A percentile compares a stretch with the other conserved stretches of the same genome.
Conservation (phyloP, 495 filamentous ascomycete species). For the Podospora didyma region DNA sequence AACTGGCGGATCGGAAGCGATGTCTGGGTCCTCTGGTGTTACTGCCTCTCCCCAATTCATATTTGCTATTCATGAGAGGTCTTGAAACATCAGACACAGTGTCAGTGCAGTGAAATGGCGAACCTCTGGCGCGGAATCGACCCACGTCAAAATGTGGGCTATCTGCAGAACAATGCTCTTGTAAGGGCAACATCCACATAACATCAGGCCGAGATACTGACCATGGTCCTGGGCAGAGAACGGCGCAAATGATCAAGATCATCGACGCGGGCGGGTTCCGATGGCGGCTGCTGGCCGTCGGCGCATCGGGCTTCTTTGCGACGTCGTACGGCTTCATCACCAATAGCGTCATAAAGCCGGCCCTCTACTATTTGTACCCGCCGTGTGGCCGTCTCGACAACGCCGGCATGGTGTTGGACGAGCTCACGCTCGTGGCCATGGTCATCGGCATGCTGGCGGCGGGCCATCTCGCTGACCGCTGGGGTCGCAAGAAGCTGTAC, state of each 20-base stretch:
- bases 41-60: too few relatives aligned
- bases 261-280: slow-evolving; percentile 19
- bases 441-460: slow-evolving; percentile 54
- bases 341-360: slow-evolving; percentile 55
- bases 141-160: too few relatives aligned
- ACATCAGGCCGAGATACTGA: too few relatives aligned
- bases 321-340: slow-evolving; percentile 50
- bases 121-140: too few relatives aligned
- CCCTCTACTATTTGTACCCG: slow-evolving; percentile 57
- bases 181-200: too few relatives aligned
- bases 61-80: too few relatives aligned
- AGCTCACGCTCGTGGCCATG: slow-evolving; percentile 50
- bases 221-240: too few relatives aligned
- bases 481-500: slow-evolving; percentile 59
- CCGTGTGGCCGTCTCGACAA: slow-evolving; percentile 14
- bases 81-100: too few relatives aligned
- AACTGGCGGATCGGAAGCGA: too few relatives aligned
- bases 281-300: slow-evolving; percentile 37
- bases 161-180: too few relatives aligned
- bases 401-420: slow-evolving; percentile 42
- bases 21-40: too few relatives aligned
- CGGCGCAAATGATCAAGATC: slow-evolving; percentile 4
- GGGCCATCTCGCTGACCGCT: slow-evolving; percentile 53
- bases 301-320: slow-evolving; percentile 44
- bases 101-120: too few relatives aligned